A percentile compares a stretch with the other conserved stretches of the same genome.
Conservation (phyloP, 2,329 filamentous ascomycete genomes). For the Canariomyces notabilis region DNA sequence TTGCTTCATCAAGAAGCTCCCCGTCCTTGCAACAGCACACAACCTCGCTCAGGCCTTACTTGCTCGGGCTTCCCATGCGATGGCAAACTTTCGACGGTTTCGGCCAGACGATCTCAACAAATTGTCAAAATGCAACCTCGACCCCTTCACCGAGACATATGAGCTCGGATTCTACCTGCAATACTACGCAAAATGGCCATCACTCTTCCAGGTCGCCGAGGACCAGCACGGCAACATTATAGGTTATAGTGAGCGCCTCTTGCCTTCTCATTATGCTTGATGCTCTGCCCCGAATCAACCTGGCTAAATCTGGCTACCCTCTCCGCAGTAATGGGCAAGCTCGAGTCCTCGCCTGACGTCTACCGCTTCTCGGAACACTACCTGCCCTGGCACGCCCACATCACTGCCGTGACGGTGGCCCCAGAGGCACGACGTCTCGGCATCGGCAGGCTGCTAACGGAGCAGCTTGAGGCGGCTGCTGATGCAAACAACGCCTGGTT, state of each 20-base stretch:
- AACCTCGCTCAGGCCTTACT: not conserved
- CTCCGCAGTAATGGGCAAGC: slow-evolving; percentile 85
- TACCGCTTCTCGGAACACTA: slow-evolving; percentile 77
- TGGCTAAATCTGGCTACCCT: slow-evolving; percentile 1
- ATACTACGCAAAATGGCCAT: slow-evolving; percentile 93
- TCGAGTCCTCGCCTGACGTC: slow-evolving; percentile 77
- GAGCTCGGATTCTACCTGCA: slow-evolving; percentile 92
- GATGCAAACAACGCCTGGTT: slow-evolving; percentile 88
- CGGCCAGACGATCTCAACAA: slow-evolving; percentile 77
- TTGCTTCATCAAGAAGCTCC: no score
- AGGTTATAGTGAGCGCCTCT: slow-evolving; percentile 69
- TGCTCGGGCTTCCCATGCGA: slow-evolving; percentile 32
- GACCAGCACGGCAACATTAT: slow-evolving; percentile 83
- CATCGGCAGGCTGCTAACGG: slow-evolving; percentile 76
- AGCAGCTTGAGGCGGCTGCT: slow-evolving; percentile 74
- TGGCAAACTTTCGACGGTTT: slow-evolving; percentile 85
- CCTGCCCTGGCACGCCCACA: slow-evolving; percentile 98
- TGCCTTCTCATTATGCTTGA: no score
- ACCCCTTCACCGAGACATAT: slow-evolving; percentile 96
- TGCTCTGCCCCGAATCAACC: not conserved
- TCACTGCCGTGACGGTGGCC: slow-evolving; percentile 89
- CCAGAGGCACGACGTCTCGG: slow-evolving; percentile 81
- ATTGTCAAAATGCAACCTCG: slow-evolving; percentile 91
- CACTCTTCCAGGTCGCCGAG: slow-evolving; percentile 88
- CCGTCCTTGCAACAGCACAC: no score